These are phyloP conservation scores for Talaromyces stipitatus DNA, from an alignment of 495 filamentous ascomycete genomes.

Conservation along the genomic window DNA sequence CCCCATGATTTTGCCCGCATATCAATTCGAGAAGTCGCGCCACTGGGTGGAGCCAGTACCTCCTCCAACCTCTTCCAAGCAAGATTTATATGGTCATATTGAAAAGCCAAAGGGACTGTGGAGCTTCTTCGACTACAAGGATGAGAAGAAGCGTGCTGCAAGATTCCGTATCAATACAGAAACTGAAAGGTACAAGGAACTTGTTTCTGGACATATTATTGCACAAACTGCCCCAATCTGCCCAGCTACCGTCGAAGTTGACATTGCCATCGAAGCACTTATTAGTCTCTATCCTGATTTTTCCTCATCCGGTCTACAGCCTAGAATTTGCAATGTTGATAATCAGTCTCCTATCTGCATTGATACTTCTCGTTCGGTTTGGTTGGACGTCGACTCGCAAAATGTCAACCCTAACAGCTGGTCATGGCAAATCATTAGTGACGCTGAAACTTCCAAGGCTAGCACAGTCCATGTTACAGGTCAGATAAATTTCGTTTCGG, in stretches of 20 bases:
- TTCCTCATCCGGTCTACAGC: conserved; percentile 14
- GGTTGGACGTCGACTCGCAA: conserved; percentile 23
- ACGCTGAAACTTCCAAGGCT: neutral
- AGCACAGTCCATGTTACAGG: conserved; percentile 20
- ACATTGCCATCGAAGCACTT: conserved; percentile 43
- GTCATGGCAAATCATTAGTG: conserved; percentile 16
- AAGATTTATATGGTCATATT: neutral
- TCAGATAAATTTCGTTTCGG: conserved; percentile 19
- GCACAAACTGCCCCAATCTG: conserved; percentile 40
- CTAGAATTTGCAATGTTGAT: conserved; percentile 25
- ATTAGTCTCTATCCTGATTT: conserved; percentile 26
- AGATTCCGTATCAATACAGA: conserved; percentile 44
- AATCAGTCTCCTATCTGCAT: conserved; percentile 35
- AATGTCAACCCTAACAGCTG: conserved; percentile 14
- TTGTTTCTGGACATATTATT: conserved; percentile 36
- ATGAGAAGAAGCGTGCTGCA: conserved; percentile 18
- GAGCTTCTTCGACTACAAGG: conserved; percentile 36
- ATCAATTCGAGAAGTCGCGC: conserved; percentile 16
- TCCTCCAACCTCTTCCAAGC: conserved; percentile 8
- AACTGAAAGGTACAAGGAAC: conserved; percentile 25
- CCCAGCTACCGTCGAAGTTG: conserved; percentile 37
- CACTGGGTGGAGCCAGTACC: conserved; percentile 38
- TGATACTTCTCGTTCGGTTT: conserved; percentile 27
- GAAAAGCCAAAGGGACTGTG: conserved; percentile 21
- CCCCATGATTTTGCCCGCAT: conserved; percentile 27